These are phyloP conservation scores for Arabidopsis arenosa DNA, from an alignment of 345 rosid genomes.

Conservation along the genomic window DNA sequence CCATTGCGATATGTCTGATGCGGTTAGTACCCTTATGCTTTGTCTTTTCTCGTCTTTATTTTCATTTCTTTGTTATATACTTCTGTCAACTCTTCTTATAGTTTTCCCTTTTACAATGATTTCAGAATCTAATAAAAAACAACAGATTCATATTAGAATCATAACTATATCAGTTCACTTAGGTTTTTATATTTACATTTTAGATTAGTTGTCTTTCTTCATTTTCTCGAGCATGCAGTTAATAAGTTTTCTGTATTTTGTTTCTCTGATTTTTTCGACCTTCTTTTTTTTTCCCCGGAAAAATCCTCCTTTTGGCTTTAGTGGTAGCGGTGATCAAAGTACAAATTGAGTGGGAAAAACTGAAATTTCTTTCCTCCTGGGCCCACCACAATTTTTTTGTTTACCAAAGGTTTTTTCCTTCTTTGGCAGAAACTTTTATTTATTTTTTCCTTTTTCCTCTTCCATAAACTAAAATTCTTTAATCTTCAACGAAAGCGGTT, in stretches of 20 bases:
- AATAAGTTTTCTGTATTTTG: neutral
- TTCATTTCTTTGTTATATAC: neutral
- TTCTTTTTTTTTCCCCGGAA: neutral
- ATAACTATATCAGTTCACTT: neutral
- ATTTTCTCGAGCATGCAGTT: neutral
- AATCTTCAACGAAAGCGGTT: too few relatives aligned
- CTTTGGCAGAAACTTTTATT: too few relatives aligned
- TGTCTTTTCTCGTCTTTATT: neutral
- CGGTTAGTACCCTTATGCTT: slow-evolving; percentile 50
- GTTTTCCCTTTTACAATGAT: slow-evolving; percentile 7
- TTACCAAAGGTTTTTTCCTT: too few relatives aligned
- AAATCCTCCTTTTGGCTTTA: neutral
- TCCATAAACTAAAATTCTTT: too few relatives aligned
- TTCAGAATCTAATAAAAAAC: neutral
- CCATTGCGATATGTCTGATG: slow-evolving; percentile 89
- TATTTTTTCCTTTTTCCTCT: too few relatives aligned
- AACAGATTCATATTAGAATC: neutral
- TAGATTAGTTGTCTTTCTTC: neutral
- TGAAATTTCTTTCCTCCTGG: neutral
- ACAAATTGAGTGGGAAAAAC: too few relatives aligned
- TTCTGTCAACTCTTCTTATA: slow-evolving; percentile 1
- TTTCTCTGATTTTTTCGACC: neutral
- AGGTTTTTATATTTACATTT: neutral
- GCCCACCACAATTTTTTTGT: neutral
- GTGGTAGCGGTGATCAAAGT: neutral